Percentiles rank a stretch among this genome's conserved stretches.
phyloP scores from a whole-genome alignment of 2,329 filamentous ascomycete species.

The Paradendryphiella salina region DNA sequence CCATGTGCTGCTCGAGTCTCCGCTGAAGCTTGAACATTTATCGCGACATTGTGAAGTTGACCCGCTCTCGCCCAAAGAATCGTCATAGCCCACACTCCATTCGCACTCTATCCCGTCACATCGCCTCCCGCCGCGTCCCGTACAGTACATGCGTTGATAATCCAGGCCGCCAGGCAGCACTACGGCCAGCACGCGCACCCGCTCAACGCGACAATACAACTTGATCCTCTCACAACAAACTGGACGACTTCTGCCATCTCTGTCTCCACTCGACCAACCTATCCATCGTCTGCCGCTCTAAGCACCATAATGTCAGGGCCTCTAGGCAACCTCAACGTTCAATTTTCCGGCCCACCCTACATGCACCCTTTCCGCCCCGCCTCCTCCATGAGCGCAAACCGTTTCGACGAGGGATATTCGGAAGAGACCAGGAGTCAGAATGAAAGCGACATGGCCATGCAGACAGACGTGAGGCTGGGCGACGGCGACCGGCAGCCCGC shows the following conservation, averaged over 20 bases:
- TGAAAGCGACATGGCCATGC: constrained; percentile 49
- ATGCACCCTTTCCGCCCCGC: constrained; percentile 44
- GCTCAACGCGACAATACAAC: neutral
- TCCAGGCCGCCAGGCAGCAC: constrained; percentile 21
- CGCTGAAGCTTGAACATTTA: neutral
- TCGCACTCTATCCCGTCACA: neutral
- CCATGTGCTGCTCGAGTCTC: constrained; percentile 8
- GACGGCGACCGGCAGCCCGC: constrained; percentile 42
- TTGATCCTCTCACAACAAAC: neutral
- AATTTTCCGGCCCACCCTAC: constrained; percentile 41
- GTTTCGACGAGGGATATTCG: constrained; percentile 82
- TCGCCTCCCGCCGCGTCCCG: constrained; percentile 3
- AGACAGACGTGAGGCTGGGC: constrained; percentile 41
- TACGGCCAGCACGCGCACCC: constrained; percentile 3
- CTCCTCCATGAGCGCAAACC: constrained; percentile 44
- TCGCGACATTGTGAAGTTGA: neutral
- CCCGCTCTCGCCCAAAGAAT: neutral
- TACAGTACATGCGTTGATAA: neutral
- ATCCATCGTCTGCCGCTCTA: constrained; percentile 3
- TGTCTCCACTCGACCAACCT: constrained; percentile 6
- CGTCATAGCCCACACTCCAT: neutral
- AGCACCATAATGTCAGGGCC: constrained; percentile 40
- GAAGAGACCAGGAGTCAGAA: constrained; percentile 66
- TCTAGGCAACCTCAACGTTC: constrained; percentile 26
- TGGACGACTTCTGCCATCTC: neutral